A percentile compares a stretch with the other conserved stretches of the same genome.
These are phyloP conservation scores for Plasmodium vivax DNA, from an alignment of 169 alveolate species.

Conservation along the genomic window DNA sequence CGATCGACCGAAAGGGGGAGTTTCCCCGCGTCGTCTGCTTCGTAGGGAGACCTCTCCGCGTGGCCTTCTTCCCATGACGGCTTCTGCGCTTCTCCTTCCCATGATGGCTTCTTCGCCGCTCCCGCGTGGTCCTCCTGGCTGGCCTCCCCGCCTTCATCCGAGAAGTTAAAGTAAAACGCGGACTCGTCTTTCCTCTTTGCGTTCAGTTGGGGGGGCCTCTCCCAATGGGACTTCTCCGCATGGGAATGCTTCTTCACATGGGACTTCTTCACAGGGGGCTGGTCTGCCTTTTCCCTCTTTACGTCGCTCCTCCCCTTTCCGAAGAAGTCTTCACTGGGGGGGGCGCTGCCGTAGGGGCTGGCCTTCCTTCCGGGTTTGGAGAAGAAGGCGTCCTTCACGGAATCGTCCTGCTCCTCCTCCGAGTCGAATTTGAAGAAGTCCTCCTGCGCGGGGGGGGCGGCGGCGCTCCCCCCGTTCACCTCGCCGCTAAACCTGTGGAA, in stretches of 20 bases:
- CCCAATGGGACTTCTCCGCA: background rate
- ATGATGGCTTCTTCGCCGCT: background rate
- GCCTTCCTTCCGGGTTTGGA: background rate
- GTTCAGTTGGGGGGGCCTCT: background rate
- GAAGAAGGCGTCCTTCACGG: background rate
- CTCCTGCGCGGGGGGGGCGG: background rate
- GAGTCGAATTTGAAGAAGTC: background rate
- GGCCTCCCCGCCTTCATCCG: background rate
- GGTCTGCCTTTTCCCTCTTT: background rate
- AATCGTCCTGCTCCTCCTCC: background rate
- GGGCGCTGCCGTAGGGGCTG: background rate
- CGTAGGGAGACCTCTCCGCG: background rate
- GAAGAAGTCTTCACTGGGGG: background rate
- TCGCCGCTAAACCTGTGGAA: slow-evolving; percentile 8
- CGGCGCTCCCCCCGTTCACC: background rate
- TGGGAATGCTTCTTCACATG: too few relatives aligned
- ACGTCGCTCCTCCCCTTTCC: background rate
- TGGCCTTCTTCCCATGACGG: background rate
- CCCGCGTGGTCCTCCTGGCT: background rate
- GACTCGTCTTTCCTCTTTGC: background rate
- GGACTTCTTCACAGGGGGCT: background rate
- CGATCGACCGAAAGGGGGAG: background rate
- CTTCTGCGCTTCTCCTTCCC: background rate
- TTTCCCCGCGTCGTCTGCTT: background rate
- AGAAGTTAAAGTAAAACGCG: background rate